Base-by-base conservation (phyloP, 495 filamentous ascomycete species). In the Aspergillus saccharolyticus region DNA sequence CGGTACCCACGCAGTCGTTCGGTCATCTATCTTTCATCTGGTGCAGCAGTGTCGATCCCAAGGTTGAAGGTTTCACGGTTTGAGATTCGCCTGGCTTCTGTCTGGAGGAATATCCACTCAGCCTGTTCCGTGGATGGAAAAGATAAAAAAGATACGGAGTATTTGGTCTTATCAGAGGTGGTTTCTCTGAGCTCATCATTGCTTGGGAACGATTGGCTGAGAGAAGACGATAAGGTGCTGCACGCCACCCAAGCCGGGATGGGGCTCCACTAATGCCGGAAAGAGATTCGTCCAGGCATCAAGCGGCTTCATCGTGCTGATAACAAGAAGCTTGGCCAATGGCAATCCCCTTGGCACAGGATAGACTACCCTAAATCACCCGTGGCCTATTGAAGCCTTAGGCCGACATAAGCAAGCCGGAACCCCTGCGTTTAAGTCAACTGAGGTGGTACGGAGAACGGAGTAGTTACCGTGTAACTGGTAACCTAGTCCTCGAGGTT, bases 181-280 rank as follows among this genome's bases (percentile, higher is more conserved):
- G 44, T 63, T 63, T 63, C 61, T 63, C 56, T 63, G 44, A 59
- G 50, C 53, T 63, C 56, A 59, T 63, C 22, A 53, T 53, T 24
- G 42, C 48, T 18, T 15, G 10, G 19, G 28, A 63, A 55, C 55
- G 54, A 64, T 64, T 60, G 62, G 62, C 52, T 60, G 47, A 42
- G 62, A 64, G 52, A 22, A 18, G 25, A 42, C 62, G 62, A 64
- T 64, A 64, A 64, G 62, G 47, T 45, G 50, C 62, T 56, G 52
- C 18, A 46, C 62, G 57, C 62, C 62, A 64, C 54, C 55, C 16
- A 20, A 42, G 19, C 20, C 53, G 51, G 46, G 25, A 42, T 57
- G 60, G 52, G 58, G 58, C 44, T 42, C 48, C 45, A 24, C 44
- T 42, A 20, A 20, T 9, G 33, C 55, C 55, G 25, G 5, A 52